A percentile compares a stretch with the other conserved stretches of the same genome.
Evolutionary conservation across 495 filamentous ascomycete species (phyloP).

Genomic region (Aspergillus mulundensis): DNA sequence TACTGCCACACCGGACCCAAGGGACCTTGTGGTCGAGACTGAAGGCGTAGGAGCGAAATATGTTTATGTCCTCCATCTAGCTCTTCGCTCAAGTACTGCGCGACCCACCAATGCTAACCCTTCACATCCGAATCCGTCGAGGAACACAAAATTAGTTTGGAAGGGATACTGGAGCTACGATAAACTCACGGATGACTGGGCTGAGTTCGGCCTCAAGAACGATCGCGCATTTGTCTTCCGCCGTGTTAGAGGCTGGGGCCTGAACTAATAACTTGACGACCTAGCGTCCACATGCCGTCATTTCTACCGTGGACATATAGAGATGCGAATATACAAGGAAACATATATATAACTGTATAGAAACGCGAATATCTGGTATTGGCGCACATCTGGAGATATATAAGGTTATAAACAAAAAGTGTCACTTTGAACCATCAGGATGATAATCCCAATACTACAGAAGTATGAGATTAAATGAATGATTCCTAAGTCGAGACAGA

Average conservation of each 20-base stretch:
- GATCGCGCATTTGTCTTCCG: constrained; percentile 85
- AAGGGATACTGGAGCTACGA: constrained; percentile 92
- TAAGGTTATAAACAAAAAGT: neutral
- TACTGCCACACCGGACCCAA: constrained; percentile 22
- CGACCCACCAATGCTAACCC: constrained; percentile 28
- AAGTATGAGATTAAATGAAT: no score
- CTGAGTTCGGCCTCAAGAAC: constrained; percentile 76
- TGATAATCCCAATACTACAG: no score
- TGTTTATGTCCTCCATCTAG: constrained; percentile 72
- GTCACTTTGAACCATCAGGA: no score
- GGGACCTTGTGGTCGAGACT: constrained; percentile 74
- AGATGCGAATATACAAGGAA: neutral
- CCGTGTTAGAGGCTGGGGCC: constrained; percentile 58
- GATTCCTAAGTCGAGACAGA: no score
- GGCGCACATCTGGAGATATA: no score
- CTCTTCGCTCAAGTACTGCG: constrained; percentile 56
- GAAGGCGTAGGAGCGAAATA: constrained; percentile 73
- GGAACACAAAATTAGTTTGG: constrained; percentile 85
- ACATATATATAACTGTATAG: neutral
- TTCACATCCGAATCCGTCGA: constrained; percentile 33
- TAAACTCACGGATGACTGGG: constrained; percentile 83
- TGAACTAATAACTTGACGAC: constrained; percentile 23
- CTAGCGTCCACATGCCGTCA: neutral
- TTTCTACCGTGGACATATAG: neutral
- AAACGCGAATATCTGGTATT: no score